A percentile compares a stretch with the other conserved stretches of the same genome.
Conservation (phyloP, 1,284 basidiomycete genomes). For the Agroathelia rolfsii region DNA sequence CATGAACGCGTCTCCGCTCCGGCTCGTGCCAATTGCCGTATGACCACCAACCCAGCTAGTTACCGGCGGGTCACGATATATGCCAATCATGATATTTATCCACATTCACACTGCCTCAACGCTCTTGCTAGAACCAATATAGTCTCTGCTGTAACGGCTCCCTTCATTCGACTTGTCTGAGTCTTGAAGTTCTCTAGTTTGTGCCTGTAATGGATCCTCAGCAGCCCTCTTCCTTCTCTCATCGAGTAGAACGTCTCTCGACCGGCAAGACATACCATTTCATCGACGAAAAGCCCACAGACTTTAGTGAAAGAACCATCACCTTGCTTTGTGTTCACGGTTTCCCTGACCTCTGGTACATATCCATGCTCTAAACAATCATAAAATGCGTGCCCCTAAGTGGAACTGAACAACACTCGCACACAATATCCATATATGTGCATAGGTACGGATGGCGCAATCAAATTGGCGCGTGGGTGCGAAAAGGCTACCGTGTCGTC, state of each 20-base stretch:
- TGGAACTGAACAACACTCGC: background rate
- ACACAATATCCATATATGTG: background rate
- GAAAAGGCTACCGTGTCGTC: conserved; percentile 53
- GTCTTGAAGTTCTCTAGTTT: no score
- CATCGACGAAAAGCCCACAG: conserved; percentile 46
- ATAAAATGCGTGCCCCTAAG: background rate
- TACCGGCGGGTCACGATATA: no score
- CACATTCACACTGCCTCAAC: no score
- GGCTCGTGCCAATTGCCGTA: no score
- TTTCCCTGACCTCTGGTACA: conserved; percentile 60
- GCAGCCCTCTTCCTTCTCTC: conserved; percentile 41
- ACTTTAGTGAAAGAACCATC: conserved; percentile 28
- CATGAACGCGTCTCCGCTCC: no score
- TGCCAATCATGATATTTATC: no score
- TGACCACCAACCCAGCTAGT: no score
- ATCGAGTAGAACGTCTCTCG: conserved; percentile 35
- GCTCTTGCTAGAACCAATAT: no score
- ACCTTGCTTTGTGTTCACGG: conserved; percentile 65
- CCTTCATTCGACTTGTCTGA: no score
- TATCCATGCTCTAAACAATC: background rate
- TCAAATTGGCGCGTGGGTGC: conserved; percentile 59
- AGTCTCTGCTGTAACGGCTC: no score
- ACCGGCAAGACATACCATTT: conserved; percentile 58
- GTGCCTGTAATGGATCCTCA: conserved; percentile 44
- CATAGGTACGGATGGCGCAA: conserved; percentile 62